phyloP scores from a whole-genome alignment of 2,329 filamentous ascomycete species.

The Zasmidium citrigriseum region DNA sequence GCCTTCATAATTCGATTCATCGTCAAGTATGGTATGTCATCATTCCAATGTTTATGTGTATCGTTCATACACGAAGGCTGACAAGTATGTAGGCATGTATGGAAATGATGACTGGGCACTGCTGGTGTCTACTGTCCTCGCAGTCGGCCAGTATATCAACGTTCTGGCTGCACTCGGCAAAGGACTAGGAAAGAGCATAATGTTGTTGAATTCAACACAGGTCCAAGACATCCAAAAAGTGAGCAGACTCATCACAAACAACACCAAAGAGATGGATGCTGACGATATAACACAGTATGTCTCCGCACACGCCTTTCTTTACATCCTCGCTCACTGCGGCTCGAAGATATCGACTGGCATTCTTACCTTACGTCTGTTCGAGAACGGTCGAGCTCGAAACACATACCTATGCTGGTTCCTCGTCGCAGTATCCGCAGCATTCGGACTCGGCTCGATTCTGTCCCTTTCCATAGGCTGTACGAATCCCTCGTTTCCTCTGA shows the following conservation, averaged over 20 bases:
- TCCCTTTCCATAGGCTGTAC: slow-evolving; percentile 9
- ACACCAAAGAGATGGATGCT: neutral
- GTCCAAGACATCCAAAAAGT: neutral
- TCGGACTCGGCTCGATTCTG: slow-evolving; percentile 15
- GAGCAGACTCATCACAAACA: neutral
- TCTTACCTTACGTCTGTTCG: slow-evolving; percentile 20
- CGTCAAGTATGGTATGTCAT: slow-evolving; percentile 21
- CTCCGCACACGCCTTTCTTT: slow-evolving; percentile 17
- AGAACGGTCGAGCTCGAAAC: slow-evolving; percentile 18
- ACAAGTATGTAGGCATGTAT: slow-evolving; percentile 11
- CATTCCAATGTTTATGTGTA: neutral
- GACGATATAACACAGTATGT: slow-evolving; percentile 10
- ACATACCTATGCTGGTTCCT: slow-evolving; percentile 15
- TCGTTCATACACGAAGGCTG: too few species aligned
- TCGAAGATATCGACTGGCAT: slow-evolving; percentile 25
- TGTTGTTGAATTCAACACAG: neutral
- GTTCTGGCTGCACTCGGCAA: slow-evolving; percentile 21
- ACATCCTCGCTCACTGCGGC: slow-evolving; percentile 15
- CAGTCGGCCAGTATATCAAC: slow-evolving; percentile 25
- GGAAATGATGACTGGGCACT: slow-evolving; percentile 34
- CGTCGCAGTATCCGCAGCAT: slow-evolving; percentile 8
- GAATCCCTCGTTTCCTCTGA: slow-evolving; percentile 3
- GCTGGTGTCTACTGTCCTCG: slow-evolving; percentile 24
- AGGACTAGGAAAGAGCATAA: slow-evolving; percentile 20
- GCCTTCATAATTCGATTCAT: slow-evolving; percentile 20